Conservation (phyloP, 2,329 filamentous ascomycete genomes). For the Xylariomycetidae sp. region DNA sequence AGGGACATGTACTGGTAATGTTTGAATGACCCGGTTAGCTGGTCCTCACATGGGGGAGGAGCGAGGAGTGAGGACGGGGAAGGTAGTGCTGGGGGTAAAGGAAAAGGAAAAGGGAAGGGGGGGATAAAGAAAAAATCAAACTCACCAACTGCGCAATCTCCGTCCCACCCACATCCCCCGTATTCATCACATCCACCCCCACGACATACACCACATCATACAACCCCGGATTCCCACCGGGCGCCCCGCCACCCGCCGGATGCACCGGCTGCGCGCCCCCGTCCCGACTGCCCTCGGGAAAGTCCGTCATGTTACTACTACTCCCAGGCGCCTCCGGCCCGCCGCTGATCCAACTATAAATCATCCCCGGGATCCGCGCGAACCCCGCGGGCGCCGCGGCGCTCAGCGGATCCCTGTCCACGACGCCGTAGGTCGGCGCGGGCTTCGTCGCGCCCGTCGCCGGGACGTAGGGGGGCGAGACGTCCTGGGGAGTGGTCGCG, state of each 20-base stretch:
- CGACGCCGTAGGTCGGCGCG: conserved; percentile 59
- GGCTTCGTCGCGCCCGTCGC: conserved; percentile 55
- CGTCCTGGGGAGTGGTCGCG: conserved; percentile 38
- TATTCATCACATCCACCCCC: conserved; percentile 65
- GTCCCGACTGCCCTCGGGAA: conserved; percentile 55
- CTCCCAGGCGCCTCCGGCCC: conserved; percentile 40
- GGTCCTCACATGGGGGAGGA: conserved; percentile 1
- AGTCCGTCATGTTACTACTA: conserved; percentile 40
- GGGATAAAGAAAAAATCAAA: too few relatives aligned
- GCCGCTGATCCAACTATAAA: conserved; percentile 68
- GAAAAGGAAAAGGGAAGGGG: too few relatives aligned
- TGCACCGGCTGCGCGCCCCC: conserved; percentile 51
- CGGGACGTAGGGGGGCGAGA: conserved; percentile 48
- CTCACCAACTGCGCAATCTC: conserved; percentile 65
- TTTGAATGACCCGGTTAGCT: conserved; percentile 1
- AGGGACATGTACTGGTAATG: conserved; percentile 60
- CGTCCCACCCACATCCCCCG: conserved; percentile 58
- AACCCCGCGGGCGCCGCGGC: conserved; percentile 47
- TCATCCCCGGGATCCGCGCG: conserved; percentile 45
- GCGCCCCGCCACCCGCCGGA: conserved; percentile 43
- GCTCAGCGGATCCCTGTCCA: conserved; percentile 21
- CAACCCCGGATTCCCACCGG: conserved; percentile 61
- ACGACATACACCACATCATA: conserved; percentile 67
- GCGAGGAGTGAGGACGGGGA: not conserved
- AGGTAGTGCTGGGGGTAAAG: too few relatives aligned